Percentiles rank a stretch among this genome's conserved stretches.
Evolutionary conservation across 176 grass and related monocot genomes (phyloP).

Genomic region (Juncus effusus): DNA sequence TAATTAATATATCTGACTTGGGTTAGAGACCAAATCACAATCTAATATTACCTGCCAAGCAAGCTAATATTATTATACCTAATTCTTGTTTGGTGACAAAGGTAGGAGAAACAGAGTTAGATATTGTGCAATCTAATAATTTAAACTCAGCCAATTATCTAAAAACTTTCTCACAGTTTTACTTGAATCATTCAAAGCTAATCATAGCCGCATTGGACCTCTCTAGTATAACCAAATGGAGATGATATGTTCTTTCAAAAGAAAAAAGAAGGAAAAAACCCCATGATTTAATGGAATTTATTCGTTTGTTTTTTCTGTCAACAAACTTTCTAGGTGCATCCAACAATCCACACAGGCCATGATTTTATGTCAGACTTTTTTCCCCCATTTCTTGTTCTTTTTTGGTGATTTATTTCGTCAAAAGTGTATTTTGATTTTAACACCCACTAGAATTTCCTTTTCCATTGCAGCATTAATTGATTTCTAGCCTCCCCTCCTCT

Average conservation of each 20-base stretch:
- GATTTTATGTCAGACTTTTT: not conserved
- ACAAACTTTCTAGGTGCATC: conserved; percentile 31
- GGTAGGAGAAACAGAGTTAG: not conserved
- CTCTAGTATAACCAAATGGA: no score
- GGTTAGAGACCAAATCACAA: conserved; percentile 6
- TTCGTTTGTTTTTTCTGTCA: conserved; percentile 9
- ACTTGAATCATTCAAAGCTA: no score
- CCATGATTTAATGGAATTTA: not conserved
- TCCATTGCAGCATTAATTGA: not conserved
- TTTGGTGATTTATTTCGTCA: conserved; percentile 4
- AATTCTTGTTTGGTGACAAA: not conserved
- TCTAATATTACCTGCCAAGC: conserved; percentile 11
- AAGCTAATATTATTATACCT: conserved; percentile 1
- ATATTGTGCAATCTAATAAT: not conserved
- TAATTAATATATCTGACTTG: not conserved
- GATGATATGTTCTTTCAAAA: not conserved
- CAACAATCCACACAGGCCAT: conserved; percentile 11
- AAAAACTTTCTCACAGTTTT: not conserved
- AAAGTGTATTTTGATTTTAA: not conserved
- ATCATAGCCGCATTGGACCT: no score
- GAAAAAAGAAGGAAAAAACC: not conserved
- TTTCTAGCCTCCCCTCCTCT: not conserved
- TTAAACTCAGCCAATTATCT: not conserved
- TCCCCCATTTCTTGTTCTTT: not conserved
- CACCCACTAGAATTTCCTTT: not conserved